Percentiles rank a stretch among this genome's conserved stretches.
These are phyloP conservation scores for Metarhizium rileyi DNA, from an alignment of 2,329 filamentous ascomycete genomes.

Conservation along the genomic window DNA sequence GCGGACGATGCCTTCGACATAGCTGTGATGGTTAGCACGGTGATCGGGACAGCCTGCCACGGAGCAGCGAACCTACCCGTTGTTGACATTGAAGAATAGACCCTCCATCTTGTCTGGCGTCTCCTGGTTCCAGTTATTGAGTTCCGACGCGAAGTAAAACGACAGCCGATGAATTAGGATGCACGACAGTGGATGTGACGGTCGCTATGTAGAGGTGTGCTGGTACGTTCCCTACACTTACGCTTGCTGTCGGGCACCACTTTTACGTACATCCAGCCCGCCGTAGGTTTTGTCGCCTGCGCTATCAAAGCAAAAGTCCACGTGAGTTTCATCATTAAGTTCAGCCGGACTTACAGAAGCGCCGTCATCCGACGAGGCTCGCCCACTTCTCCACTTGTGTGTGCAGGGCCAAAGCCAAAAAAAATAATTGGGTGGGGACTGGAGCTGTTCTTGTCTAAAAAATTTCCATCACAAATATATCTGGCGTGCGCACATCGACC, in stretches of 20 bases:
- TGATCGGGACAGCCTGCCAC: conserved; percentile 11
- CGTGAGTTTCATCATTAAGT: conserved; percentile 11
- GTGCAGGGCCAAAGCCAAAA: conserved; percentile 24
- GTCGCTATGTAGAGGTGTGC: not conserved
- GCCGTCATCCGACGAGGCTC: conserved; percentile 14
- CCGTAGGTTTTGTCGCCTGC: not conserved
- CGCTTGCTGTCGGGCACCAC: not conserved
- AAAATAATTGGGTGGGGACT: conserved; percentile 30
- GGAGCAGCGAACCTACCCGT: conserved; percentile 51
- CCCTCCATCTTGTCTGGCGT: conserved; percentile 59
- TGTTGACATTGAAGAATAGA: conserved; percentile 88
- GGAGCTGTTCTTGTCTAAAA: conserved; percentile 28
- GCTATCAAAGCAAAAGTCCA: conserved; percentile 5
- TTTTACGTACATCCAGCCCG: not conserved
- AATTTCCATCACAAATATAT: conserved; percentile 30
- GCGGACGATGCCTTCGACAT: conserved; percentile 93
- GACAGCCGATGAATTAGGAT: not conserved
- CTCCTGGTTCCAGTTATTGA: not conserved
- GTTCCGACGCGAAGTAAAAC: not conserved
- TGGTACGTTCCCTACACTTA: not conserved
- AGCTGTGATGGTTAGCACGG: conserved; percentile 48
- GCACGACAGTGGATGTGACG: not conserved
- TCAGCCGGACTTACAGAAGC: conserved; percentile 15
- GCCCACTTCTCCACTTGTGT: conserved; percentile 15
- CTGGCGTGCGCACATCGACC: conserved; percentile 24